These are phyloP conservation scores for Cryptococcus hybrid DNA, from an alignment of 1,284 basidiomycete species.

Conservation along the genomic window DNA sequence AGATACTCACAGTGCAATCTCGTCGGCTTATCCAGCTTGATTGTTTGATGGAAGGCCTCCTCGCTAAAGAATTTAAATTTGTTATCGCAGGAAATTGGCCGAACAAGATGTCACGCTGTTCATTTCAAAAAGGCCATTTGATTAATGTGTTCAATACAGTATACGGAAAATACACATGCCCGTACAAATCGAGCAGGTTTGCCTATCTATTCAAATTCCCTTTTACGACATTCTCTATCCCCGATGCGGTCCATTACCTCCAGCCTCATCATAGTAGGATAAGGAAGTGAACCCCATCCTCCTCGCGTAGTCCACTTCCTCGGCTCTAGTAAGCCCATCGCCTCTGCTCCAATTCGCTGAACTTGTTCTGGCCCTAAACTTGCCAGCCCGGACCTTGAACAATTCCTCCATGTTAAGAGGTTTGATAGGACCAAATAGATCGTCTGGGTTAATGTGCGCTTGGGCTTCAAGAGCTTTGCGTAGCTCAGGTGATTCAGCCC, in stretches of 20 bases:
- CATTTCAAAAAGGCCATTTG: too few species aligned
- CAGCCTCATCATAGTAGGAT: constrained; percentile 1
- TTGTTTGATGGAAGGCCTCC: too few species aligned
- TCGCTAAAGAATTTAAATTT: too few species aligned
- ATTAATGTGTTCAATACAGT: too few species aligned
- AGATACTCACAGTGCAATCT: too few species aligned
- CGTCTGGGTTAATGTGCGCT: constrained; percentile 82
- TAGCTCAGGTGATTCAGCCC: constrained; percentile 88
- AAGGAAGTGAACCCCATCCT: constrained; percentile 75
- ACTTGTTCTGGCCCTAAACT: constrained; percentile 81
- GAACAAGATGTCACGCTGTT: too few species aligned
- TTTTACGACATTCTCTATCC: background rate
- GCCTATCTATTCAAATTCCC: too few species aligned
- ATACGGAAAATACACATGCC: too few species aligned
- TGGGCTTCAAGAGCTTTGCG: constrained; percentile 72
- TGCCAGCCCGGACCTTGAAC: constrained; percentile 59
- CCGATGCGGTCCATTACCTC: background rate
- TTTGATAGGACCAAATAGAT: constrained; percentile 82
- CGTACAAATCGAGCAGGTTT: too few species aligned
- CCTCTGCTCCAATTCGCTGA: constrained; percentile 87
- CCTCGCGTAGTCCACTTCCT: constrained; percentile 79
- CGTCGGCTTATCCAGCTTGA: too few species aligned
- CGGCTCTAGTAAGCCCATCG: constrained; percentile 75
- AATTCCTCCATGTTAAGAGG: constrained; percentile 73
- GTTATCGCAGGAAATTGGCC: too few species aligned